Base-by-base conservation (phyloP, 2,329 filamentous ascomycete species). In the Diplodia intermedia region DNA sequence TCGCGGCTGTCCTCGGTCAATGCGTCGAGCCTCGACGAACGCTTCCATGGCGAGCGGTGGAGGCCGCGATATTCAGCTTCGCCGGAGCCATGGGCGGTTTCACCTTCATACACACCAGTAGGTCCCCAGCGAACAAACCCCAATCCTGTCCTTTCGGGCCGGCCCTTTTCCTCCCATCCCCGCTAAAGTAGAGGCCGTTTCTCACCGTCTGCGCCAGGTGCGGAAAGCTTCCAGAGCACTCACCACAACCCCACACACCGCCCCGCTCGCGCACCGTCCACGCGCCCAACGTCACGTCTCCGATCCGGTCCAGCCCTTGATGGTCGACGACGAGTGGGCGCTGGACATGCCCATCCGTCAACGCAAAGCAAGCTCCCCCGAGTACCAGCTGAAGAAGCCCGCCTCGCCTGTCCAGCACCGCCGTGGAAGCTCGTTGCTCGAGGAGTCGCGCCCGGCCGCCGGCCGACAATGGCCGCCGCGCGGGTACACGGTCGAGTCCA, bases 401-500 rank as follows among this genome's bases (percentile, higher is more conserved):
- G 31, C 33, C 38, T 56, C 56, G 11, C 65, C 55, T 11, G 49
- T 36, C 40, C 54, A 56, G n/a, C 49, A 55, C 12, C 38, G 60
- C n/a, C 47, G 56, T 4, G 31, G 18, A 38, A 56, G 50, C 65
- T 56, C 55, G 40, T n/a, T 50, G 20, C 33, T 79, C 65, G 77
- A 79, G n/a, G 77, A 78, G 65, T 78, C 76, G 62, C 75, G 77
- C 54, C 54, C 54, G 3, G 31, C 18, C 65, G 73, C 68, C 55
- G 40, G 36, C 75, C 75, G 47, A 73, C 76, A 71, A 72, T 81
- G 79, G 79, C 79, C 79, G 29, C 79, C 79, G n/a, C 74, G 70
- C 50, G 78, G 79, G 40, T 79, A 75, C 73, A 72, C 74, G 26
- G 69, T 69, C 61, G 75, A 79, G 60, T 75, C 78, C 50, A 71